Evolutionary conservation across 371 early-diverging fungal species (phyloP).

Genomic region (Conidiobolus coronatus): DNA sequence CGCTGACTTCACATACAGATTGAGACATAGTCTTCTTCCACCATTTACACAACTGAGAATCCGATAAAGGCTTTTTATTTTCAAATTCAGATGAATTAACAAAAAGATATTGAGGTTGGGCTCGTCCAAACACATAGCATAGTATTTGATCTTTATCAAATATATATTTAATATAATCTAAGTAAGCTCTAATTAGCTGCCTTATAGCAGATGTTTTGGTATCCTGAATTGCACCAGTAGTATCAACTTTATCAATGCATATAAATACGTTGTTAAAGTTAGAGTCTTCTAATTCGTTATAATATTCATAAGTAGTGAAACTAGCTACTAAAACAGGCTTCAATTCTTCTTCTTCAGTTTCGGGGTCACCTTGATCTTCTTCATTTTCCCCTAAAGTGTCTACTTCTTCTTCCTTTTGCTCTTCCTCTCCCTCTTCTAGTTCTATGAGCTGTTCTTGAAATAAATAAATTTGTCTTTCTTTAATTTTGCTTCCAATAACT

Average conservation of each 20-base stretch:
- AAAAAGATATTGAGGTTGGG: conserved; percentile 73
- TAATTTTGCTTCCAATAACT: no score
- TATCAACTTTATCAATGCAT: neutral
- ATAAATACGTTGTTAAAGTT: no score
- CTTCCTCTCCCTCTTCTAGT: no score
- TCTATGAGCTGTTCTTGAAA: no score
- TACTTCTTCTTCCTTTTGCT: no score
- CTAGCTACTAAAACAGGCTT: no score
- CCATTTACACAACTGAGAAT: conserved; percentile 45
- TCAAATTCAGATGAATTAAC: conserved; percentile 33
- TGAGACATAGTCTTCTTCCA: conserved; percentile 27
- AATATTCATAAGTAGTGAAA: no score
- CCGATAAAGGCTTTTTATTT: conserved; percentile 28
- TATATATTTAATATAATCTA: neutral
- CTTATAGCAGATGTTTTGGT: neutral
- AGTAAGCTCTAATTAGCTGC: neutral
- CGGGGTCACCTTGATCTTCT: no score
- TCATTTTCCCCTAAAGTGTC: no score
- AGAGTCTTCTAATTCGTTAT: no score
- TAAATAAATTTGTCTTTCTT: no score
- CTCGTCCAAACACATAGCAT: conserved; percentile 53
- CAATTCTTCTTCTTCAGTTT: no score
- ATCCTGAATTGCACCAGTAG: neutral
- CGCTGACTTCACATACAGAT: neutral
- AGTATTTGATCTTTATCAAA: conserved; percentile 5